These are phyloP conservation scores for Blepharisma stoltei DNA, from an alignment of 73 alveolate genomes.

Conservation along the genomic window DNA sequence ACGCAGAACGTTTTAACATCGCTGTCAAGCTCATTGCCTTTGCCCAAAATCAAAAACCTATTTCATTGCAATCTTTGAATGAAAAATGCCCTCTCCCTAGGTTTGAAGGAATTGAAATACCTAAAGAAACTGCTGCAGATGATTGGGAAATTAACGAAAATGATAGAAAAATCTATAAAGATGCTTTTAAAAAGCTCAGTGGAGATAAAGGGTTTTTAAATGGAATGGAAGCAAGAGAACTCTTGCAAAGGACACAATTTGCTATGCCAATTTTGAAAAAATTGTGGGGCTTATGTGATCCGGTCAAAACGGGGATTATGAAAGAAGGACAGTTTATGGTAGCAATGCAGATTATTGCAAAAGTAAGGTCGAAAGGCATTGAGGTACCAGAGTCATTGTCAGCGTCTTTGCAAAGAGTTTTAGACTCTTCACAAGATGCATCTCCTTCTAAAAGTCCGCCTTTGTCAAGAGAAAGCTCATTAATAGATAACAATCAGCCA, in stretches of 20 bases:
- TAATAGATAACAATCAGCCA: not conserved
- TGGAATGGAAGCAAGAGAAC: constrained; percentile 20
- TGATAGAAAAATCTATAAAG: not conserved
- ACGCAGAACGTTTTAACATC: constrained; percentile 77
- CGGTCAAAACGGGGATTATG: constrained; percentile 37
- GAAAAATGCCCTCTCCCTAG: constrained; percentile 33
- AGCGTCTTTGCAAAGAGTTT: not conserved
- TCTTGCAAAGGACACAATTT: constrained; percentile 45
- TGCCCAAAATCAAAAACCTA: constrained; percentile 86
- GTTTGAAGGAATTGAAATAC: constrained; percentile 25
- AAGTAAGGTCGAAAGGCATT: not conserved
- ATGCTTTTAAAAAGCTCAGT: constrained; percentile 23
- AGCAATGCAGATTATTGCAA: constrained; percentile 52
- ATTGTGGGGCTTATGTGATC: constrained; percentile 54
- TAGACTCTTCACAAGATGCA: too few relatives aligned
- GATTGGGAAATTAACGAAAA: constrained; percentile 23
- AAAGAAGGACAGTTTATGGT: constrained; percentile 38
- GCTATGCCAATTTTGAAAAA: constrained; percentile 37
- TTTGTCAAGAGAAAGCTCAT: not conserved
- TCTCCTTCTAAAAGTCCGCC: too few relatives aligned
- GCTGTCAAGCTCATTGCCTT: constrained; percentile 88
- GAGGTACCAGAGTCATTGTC: not conserved
- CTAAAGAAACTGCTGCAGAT: not conserved
- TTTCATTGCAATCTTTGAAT: constrained; percentile 58
- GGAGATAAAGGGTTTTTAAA: constrained; percentile 24